Evolutionary conservation across 352 stramenopile genomes (phyloP), one percentile per base, ranked within the genome.

Genomic region (Blastocystis sp.): DNA sequence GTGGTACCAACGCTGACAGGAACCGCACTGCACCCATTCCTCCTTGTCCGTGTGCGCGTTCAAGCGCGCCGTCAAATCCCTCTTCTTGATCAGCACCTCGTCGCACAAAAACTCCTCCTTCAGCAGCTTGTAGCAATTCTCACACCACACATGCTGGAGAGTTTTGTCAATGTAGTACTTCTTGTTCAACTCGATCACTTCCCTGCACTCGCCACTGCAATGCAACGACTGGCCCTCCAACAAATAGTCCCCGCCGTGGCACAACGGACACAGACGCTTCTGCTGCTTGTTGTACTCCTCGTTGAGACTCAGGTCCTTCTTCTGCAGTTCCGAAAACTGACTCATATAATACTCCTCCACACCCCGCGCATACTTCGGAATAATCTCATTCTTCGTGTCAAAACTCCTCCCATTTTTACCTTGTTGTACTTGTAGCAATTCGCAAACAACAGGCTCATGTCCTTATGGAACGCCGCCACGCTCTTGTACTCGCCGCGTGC

Each of bases 1-100:
- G 90, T 99, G 97, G 70, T 98, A 96, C 96, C 96, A 99, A 5
- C 95, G 92, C 76, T 98, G 95, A 89, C 97, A 99, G 40, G 92
- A 93, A 88, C 98, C 95, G 89, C 97, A 99, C 88, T 98, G 93
- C 3, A 99, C 96, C 97, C 97, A 99, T 28, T 93, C 96, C 94
- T 91, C 89, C 67, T 89, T 67, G 56, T 62, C 74, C 21, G 34
- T 45, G 14, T 56, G 21, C 14, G 19, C 92, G 64, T 95, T 95
- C 89, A 94, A 94, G 90, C 94, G 94, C 40, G 92, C 91, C 23
- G 89, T 79, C 19, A 96, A 90, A 65, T 94, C 92, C 7, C 61
- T 90, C 88, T 95, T 96, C 61, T 90, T 89, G 67, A 94, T 94
- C 69, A 92, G 88, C 43, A 91, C 91, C 1, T 92, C 93, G 91